Evolutionary conservation across 2,329 filamentous ascomycete genomes (phyloP).

Genomic region (Stagonosporopsis vannaccii): DNA sequence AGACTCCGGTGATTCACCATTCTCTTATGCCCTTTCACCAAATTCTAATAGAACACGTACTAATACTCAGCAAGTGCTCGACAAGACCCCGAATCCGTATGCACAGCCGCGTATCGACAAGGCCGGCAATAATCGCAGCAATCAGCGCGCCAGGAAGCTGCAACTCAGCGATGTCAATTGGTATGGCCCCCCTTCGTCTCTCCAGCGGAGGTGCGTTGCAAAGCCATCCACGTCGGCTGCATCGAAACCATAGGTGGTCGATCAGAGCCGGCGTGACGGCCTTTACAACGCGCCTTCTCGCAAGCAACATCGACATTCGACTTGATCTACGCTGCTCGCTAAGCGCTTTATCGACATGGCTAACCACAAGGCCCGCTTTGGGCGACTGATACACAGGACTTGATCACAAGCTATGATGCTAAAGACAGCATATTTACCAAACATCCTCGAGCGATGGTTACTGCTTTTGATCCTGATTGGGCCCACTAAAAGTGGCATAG

Average conservation of each 20-base stretch:
- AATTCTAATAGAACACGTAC: constrained; percentile 59
- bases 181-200: constrained; percentile 63
- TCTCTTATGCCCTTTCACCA: constrained; percentile 51
- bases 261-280: constrained; percentile 22
- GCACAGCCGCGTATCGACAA: constrained; percentile 61
- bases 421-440: constrained; percentile 32
- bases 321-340: constrained; percentile 17
- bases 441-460: constrained; percentile 11
- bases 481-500: neutral
- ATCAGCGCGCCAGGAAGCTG: constrained; percentile 85
- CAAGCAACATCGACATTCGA: constrained; percentile 6
- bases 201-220: constrained; percentile 19
- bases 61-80: constrained; percentile 49
- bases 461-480: constrained; percentile 9
- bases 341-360: constrained; percentile 23
- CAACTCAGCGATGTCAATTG: constrained; percentile 98
- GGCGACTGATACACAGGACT: constrained; percentile 40
- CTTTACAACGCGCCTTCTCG: constrained; percentile 13
- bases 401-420: constrained; percentile 34
- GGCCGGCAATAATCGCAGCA: constrained; percentile 69
- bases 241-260: constrained; percentile 16
- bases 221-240: constrained; percentile 16
- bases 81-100: constrained; percentile 53
- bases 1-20: constrained; percentile 69
- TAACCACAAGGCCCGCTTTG: constrained; percentile 38